Base-by-base conservation (phyloP, 2,329 filamentous ascomycete species). In the Cercospora sp. region DNA sequence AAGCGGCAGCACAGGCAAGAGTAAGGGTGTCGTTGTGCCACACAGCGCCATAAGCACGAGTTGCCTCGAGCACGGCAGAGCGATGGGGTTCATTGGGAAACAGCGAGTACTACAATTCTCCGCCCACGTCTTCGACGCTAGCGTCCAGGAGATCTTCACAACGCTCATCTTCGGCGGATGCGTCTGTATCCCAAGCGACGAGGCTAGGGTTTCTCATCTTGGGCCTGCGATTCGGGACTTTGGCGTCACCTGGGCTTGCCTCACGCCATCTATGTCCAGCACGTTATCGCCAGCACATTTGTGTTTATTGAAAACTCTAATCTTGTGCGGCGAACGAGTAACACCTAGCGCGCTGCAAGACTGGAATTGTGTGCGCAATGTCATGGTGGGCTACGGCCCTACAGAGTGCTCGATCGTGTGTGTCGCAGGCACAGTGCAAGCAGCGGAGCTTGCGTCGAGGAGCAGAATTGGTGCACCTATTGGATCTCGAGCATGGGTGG, bases 131-230 rank as follows among this genome's bases (percentile, higher is more conserved):
- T 71, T 71, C 51, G 69, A 71, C 48, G 67, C 65, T 5, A 57
- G 78, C 31, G 75, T 84, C 20, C 74, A 77, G 74, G 82, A 78
- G 23, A 74, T 78, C 42, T 79, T 80, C 68, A 79, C 71, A 62
- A 53, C 65, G 1, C 30, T 9, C 16, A 33, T 68, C 57, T 57
- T 51, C 30, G 66, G 63, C 26, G 45, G 45, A 20, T 62, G 57
- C 16, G 20, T 68, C 45, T 48, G 42, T 18, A 48, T 48, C 4
- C 42, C 42, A n/a, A 48, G 42, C n/a, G 42, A 31, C 4, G 16
- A 48, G 16, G 42, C 42, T 18, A n/a, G 42, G 7, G n/a, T 18
- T 7, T 48, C 42, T 5, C 42, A 18, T 9, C 42, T 48, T 9
- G 42, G n/a, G 16, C 42, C 16, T 3, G 7, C 42, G n/a, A 48